These are phyloP conservation scores for Powellomyces hirtus DNA, from an alignment of 192 early-diverging fungal species.

Conservation along the genomic window DNA sequence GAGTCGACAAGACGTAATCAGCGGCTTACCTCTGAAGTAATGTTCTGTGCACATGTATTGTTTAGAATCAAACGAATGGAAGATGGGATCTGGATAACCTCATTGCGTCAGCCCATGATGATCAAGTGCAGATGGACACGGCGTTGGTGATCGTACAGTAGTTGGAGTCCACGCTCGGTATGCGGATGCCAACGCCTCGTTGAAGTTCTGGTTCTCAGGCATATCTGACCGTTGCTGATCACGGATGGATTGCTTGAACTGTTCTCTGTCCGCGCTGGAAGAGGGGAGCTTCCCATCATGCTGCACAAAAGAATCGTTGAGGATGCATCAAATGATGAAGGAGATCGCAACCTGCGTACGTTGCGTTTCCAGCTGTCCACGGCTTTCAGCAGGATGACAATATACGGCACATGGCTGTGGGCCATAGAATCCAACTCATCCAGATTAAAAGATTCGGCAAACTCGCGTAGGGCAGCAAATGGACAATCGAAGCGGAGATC, in stretches of 20 bases:
- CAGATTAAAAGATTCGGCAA: slow-evolving; percentile 69
- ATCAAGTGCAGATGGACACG: too few species aligned
- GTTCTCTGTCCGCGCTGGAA: slow-evolving; percentile 58
- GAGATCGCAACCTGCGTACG: slow-evolving; percentile 41
- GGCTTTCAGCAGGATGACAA: slow-evolving; percentile 76
- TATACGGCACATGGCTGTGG: slow-evolving; percentile 81
- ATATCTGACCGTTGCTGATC: slow-evolving; percentile 28
- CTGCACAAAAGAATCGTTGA: slow-evolving; percentile 25
- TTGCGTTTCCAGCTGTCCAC: slow-evolving; percentile 69
- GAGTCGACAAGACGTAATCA: slow-evolving; percentile 2
- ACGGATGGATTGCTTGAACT: slow-evolving; percentile 63
- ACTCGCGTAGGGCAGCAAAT: slow-evolving; percentile 66
- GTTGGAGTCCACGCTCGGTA: slow-evolving; percentile 62
- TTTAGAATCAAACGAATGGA: slow-evolving; percentile 53
- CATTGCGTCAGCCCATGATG: too few species aligned
- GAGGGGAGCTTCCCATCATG: slow-evolving; percentile 61
- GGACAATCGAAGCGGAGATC: slow-evolving; percentile 86
- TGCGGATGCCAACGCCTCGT: slow-evolving; percentile 72
- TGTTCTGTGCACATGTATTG: slow-evolving; percentile 33
- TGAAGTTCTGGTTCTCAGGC: slow-evolving; percentile 77
- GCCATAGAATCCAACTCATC: slow-evolving; percentile 61
- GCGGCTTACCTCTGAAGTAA: slow-evolving; percentile 50
- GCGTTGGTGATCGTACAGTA: slow-evolving; percentile 35
- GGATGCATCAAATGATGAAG: background rate
- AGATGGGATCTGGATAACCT: slow-evolving; percentile 47